Base-by-base conservation (phyloP, 1,284 basidiomycete genomes). In the Sporisorium scitamineum region DNA sequence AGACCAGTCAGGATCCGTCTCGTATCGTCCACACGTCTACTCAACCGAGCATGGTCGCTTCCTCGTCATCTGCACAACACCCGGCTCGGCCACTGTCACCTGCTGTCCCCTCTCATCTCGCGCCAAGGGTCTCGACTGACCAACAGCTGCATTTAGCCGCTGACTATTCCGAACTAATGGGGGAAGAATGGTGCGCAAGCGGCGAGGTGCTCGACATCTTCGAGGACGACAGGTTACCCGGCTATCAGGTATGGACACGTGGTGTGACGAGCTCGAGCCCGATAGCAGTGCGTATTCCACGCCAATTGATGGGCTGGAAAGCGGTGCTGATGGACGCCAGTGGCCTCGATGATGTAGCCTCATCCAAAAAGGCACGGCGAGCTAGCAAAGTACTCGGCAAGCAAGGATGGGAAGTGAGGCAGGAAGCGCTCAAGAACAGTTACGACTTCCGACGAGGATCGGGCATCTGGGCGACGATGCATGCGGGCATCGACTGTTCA, bases 291-390 rank as follows among this genome's bases (percentile, higher is more conserved):
- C 60, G 73, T 8, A 55, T 67, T 2, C 73, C 73, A 16, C 64
- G 69, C 20, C 69, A 76, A 31, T 16, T 76, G 22, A 54, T 63
- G 31, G 73, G 73, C 2, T 76, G 73, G 73, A 76, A 76, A 47
- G 73, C 73, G 13, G 64, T 76, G 3, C 47, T 76, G 11, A 76
- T 68, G 63, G 42, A 69, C 4, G 32, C 61, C 8, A 31, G 31
- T 2, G 55, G 47, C 18, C 39, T 55, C 2, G 57, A 47, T 18
- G 61, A 42, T 32, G 22, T 26, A 0, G n/a, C 39, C 18, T 20
- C 13, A 34, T 20, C 50, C 34, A 64, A 64, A n/a, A 41, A 73
- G 34, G 65, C 44, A 5, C 42, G 62, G 11, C 58, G 66, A 4
- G 53, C 56, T 2, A 68, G 61, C 58, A 73, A 68, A 51, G 59